These are phyloP conservation scores for Petunia axillaris DNA, from an alignment of 257 asterid genomes.

Conservation along the genomic window DNA sequence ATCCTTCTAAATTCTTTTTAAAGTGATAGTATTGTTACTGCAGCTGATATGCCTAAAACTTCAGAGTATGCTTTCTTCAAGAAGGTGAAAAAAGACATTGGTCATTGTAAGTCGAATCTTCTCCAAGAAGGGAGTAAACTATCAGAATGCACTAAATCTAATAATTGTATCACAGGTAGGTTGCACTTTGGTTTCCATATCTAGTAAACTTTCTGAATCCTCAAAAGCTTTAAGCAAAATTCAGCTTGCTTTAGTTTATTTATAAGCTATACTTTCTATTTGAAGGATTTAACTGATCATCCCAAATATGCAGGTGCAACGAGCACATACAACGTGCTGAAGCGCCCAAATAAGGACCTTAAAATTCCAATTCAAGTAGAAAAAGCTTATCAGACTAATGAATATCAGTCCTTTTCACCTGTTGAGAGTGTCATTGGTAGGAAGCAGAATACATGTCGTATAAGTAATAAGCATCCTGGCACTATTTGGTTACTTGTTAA, in stretches of 20 bases:
- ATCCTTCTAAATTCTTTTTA: neutral
- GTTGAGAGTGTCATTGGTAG: conserved; percentile 16
- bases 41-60: conserved; percentile 76
- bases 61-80: conserved; percentile 81
- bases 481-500: neutral
- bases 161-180: conserved; percentile 44
- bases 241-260: conserved; percentile 22
- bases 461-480: neutral
- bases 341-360: conserved; percentile 33
- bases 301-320: conserved; percentile 39
- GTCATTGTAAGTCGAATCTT: conserved; percentile 33
- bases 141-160: conserved; percentile 31
- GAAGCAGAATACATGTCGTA: neutral
- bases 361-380: conserved; percentile 43
- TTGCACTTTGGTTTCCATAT: conserved; percentile 18
- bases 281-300: conserved; percentile 15
- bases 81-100: conserved; percentile 58
- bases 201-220: conserved; percentile 13
- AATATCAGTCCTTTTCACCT: conserved; percentile 44
- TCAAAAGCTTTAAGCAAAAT: conserved; percentile 1
- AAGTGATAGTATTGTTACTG: conserved; percentile 23
- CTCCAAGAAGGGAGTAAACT: conserved; percentile 35
- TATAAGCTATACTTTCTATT: neutral
- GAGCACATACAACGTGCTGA: conserved; percentile 33
- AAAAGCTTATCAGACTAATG: conserved; percentile 40